Conservation (phyloP, 1,284 basidiomycete genomes). For the Ganoderma multipileum region DNA sequence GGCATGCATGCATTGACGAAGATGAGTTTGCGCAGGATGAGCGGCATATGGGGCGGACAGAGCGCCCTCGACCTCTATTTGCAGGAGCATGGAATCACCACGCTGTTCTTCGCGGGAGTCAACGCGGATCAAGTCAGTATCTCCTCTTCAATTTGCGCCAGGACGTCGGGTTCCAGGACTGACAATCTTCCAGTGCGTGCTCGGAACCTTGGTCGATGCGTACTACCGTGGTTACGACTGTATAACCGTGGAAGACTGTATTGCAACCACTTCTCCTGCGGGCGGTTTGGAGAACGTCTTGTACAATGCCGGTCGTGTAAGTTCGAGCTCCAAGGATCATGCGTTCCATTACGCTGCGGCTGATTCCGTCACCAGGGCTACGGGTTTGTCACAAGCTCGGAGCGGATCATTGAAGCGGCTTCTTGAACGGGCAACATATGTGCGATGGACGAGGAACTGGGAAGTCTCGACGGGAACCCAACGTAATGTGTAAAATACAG, state of each 20-base stretch:
- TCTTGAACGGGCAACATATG: constrained; percentile 2
- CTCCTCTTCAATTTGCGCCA: background rate
- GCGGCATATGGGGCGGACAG: constrained; percentile 70
- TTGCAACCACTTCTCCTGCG: constrained; percentile 66
- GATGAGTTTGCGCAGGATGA: constrained; percentile 55
- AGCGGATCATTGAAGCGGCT: constrained; percentile 28
- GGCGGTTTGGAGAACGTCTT: constrained; percentile 67
- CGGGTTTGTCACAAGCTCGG: constrained; percentile 64
- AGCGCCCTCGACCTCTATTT: constrained; percentile 66
- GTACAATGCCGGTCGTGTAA: constrained; percentile 61
- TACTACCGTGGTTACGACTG: constrained; percentile 72
- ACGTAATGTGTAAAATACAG: constrained; percentile 27
- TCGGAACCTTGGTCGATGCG: constrained; percentile 67
- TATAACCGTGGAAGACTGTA: constrained; percentile 61
- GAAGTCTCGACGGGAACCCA: background rate
- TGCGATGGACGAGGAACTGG: background rate
- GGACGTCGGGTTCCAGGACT: background rate
- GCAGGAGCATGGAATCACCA: constrained; percentile 66
- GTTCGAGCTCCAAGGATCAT: constrained; percentile 30
- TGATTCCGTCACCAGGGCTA: constrained; percentile 51
- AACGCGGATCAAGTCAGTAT: constrained; percentile 67
- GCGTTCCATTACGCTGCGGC: background rate
- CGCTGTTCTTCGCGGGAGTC: constrained; percentile 68
- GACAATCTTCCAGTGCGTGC: constrained; percentile 56
- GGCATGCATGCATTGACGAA: background rate